These are phyloP conservation scores for Blastobotrys persicus DNA, from an alignment of 1,139 yeast genomes.

Conservation along the genomic window DNA sequence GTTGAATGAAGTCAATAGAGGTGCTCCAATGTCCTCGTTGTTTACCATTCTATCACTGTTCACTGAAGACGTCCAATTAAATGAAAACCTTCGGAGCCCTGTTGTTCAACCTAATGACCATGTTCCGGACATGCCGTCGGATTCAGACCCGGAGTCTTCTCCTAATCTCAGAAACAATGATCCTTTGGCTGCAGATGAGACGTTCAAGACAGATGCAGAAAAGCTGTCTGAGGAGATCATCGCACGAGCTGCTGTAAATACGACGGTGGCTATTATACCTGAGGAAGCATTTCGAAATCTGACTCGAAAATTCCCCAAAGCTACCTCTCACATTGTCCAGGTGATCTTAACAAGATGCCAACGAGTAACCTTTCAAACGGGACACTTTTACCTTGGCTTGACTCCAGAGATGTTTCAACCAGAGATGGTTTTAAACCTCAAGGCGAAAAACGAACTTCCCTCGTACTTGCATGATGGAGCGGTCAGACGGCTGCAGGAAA, in stretches of 20 bases:
- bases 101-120: conserved; percentile 7
- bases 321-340: conserved; percentile 91
- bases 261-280: conserved; percentile 92
- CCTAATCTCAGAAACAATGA: neutral
- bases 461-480: conserved; percentile 59
- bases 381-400: conserved; percentile 80
- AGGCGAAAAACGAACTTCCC: conserved; percentile 54
- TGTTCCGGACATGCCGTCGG: conserved; percentile 19
- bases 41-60: conserved; percentile 74
- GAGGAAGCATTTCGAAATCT: conserved; percentile 74
- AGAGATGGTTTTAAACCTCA: conserved; percentile 63
- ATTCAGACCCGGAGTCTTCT: conserved; percentile 11
- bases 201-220: conserved; percentile 23
- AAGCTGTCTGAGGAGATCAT: conserved; percentile 47
- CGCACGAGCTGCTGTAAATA: conserved; percentile 60
- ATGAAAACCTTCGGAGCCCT: conserved; percentile 20
- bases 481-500: conserved; percentile 44
- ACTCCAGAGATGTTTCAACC: conserved; percentile 79
- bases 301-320: conserved; percentile 74
- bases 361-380: conserved; percentile 87
- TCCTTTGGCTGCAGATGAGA: conserved; percentile 2
- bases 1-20: conserved; percentile 80
- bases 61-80: conserved; percentile 42
- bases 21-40: conserved; percentile 78
- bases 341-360: conserved; percentile 84